Conservation (phyloP, 75 land plant genomes). For the Pinus tabuliformis region DNA sequence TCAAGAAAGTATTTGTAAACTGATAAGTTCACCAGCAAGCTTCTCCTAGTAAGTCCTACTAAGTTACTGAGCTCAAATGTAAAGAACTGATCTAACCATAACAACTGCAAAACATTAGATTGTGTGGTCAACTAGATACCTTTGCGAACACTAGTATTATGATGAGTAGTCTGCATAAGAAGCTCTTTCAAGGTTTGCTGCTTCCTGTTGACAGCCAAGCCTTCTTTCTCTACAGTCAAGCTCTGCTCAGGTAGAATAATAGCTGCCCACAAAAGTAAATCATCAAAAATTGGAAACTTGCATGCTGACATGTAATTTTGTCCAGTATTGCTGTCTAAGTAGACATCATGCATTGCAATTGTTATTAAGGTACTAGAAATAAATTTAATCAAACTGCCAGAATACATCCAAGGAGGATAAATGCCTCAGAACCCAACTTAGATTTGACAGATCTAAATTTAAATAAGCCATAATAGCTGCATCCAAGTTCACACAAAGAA, state of each 20-base stretch:
- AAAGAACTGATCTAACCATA: neutral
- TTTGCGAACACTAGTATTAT: constrained; percentile 80
- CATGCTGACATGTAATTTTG: neutral
- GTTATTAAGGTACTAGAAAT: neutral
- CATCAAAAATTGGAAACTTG: constrained; percentile 1
- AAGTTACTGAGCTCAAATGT: neutral
- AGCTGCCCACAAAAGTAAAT: constrained; percentile 33
- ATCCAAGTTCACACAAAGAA: constrained; percentile 33
- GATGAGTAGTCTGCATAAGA: constrained; percentile 86
- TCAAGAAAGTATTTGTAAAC: neutral
- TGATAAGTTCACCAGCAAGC: neutral
- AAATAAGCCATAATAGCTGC: neutral
- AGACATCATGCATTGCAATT: neutral
- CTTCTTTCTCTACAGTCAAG: constrained; percentile 68
- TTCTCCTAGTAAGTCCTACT: neutral
- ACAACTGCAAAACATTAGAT: constrained; percentile 7
- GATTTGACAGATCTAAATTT: neutral
- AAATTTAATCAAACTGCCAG: neutral
- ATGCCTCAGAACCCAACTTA: neutral
- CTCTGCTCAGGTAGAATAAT: constrained; percentile 91
- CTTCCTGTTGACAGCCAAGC: constrained; percentile 78
- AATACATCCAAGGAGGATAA: neutral
- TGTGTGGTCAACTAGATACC: constrained; percentile 28
- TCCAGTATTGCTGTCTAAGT: neutral
- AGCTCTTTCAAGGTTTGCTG: constrained; percentile 94